Evolutionary conservation across 2,329 filamentous ascomycete genomes (phyloP), one percentile per base, ranked within the genome.

Genomic region (Fusarium sp.): DNA sequence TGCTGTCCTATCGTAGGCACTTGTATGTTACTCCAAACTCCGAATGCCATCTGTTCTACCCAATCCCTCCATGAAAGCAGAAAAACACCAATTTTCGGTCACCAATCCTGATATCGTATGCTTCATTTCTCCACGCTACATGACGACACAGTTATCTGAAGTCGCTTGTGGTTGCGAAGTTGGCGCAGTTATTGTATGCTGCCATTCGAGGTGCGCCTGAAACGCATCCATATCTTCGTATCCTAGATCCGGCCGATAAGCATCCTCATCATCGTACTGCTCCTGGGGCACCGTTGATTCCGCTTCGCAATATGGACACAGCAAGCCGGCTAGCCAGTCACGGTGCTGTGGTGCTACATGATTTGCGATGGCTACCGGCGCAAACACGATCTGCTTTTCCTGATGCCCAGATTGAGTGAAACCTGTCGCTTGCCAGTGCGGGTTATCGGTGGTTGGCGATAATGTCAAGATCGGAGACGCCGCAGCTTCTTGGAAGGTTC

Each of bases 281-380:
- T 82, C 80, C 55, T 78, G 78, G 11, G 81, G 79, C 44, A 75
- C 73, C 36, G 82, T 80, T 30, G 82, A 81, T 57, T 83, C 84
- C 46, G 85, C 83, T 67, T 89, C 87, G 75, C 87, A 89, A 64
- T 83, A 86, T 3, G 86, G 85, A 60, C 87, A 89, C 33, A 85
- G 72, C 15, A 88, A 73, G 16, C 81, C 77, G 4, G 85, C 83
- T 60, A 82, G 80, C 83, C 85, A 89, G 66, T 85, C 85, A 44
- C 84, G 83, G 10, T 77, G 75, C 18, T 77, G 75, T 4, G 86
- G 86, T 33, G 83, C 79, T 30, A 85, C 76, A 73, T 89, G 87
- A 75, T 87, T 89, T 33, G 86, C 86, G 44, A 89, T 83, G 34
- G 84, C 86, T 26, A 88, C 76, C 3, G 86, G 85, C 41, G 86